phyloP scores from a whole-genome alignment of 1,139 yeast species.

The Debaryomycetaceae sp. region DNA sequence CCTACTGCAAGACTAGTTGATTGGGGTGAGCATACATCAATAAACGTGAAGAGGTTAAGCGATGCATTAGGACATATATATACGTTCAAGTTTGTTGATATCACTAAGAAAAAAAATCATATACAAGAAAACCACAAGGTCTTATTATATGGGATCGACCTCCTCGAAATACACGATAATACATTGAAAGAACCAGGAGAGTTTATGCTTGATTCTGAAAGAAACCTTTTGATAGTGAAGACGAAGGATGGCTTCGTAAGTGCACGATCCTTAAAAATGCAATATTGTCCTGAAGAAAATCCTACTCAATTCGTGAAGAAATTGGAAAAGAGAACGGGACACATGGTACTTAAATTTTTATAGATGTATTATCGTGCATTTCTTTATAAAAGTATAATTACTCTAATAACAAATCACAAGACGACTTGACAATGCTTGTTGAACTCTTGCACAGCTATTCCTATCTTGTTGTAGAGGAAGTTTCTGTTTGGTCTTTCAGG shows the following conservation, averaged over 20 bases:
- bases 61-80: constrained; percentile 61
- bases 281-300: constrained; percentile 48
- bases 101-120: constrained; percentile 25
- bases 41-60: constrained; percentile 39
- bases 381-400: background rate
- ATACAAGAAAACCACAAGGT: constrained; percentile 41
- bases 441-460: constrained; percentile 75
- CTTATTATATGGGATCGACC: background rate
- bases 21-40: constrained; percentile 42
- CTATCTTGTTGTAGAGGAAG: constrained; percentile 70
- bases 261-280: constrained; percentile 44
- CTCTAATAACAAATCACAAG: constrained; percentile 13
- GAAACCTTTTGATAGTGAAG: constrained; percentile 30
- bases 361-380: background rate
- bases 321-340: constrained; percentile 46
- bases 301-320: constrained; percentile 39
- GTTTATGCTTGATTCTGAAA: constrained; percentile 27
- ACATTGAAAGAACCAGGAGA: constrained; percentile 33
- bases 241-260: constrained; percentile 43
- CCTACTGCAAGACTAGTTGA: constrained; percentile 37
- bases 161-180: background rate
- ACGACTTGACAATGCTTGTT: constrained; percentile 58
- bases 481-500: constrained; percentile 63
- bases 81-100: constrained; percentile 40
- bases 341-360: background rate